Evolutionary conservation across 2,329 filamentous ascomycete species (phyloP).

Genomic region (Myriosclerotinia scirpicola): DNA sequence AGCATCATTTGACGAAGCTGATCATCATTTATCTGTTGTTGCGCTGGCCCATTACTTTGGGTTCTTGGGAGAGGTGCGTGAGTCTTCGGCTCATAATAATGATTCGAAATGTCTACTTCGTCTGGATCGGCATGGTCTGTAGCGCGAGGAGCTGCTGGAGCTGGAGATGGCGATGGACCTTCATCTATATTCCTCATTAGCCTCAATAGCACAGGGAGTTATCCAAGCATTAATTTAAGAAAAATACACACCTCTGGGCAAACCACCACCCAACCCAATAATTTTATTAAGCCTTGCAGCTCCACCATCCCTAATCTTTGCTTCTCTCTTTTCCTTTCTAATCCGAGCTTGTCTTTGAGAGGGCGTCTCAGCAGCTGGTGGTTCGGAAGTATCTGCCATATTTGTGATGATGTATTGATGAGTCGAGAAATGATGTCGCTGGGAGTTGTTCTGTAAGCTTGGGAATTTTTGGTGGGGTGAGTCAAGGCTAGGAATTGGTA

Average conservation of each 20-base stretch:
- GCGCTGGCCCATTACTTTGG: slow-evolving; percentile 34
- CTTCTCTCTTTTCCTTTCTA: slow-evolving; percentile 76
- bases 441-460: neutral
- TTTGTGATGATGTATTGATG: neutral
- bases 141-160: neutral
- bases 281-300: slow-evolving; percentile 72
- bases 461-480: slow-evolving; percentile 9
- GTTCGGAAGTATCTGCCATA: slow-evolving; percentile 15
- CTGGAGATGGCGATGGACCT: slow-evolving; percentile 41
- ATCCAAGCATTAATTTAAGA: neutral
- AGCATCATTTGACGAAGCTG: slow-evolving; percentile 66
- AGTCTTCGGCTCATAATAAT: slow-evolving; percentile 60
- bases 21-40: slow-evolving; percentile 51
- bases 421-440: slow-evolving; percentile 9
- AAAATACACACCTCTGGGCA: slow-evolving; percentile 46
- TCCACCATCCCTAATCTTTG: slow-evolving; percentile 73
- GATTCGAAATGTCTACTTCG: slow-evolving; percentile 74
- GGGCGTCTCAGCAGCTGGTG: slow-evolving; percentile 5
- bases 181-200: slow-evolving; percentile 34
- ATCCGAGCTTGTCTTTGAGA: slow-evolving; percentile 60
- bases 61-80: slow-evolving; percentile 44
- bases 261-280: slow-evolving; percentile 64
- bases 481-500: neutral
- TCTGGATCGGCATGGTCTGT: slow-evolving; percentile 57
- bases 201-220: neutral